Evolutionary conservation across 225 moss, liverwort and hornwort genomes (phyloP).

Genomic region (Polytrichum formosum): DNA sequence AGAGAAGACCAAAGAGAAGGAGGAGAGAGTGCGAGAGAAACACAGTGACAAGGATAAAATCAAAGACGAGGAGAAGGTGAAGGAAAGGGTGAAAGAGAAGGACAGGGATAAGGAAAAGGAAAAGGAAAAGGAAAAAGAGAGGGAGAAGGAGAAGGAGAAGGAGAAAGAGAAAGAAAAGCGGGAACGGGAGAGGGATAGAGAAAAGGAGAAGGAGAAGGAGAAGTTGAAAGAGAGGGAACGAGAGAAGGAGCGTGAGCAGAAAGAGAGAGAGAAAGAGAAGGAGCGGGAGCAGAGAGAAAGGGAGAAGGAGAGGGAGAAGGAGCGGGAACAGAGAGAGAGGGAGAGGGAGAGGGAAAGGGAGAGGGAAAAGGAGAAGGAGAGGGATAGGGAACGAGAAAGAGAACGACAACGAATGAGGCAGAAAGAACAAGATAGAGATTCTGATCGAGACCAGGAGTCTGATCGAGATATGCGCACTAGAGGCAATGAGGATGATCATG

Average conservation of each 20-base stretch:
- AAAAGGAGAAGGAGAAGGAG: constrained; percentile 43
- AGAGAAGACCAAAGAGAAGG: constrained; percentile 55
- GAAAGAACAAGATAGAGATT: constrained; percentile 38
- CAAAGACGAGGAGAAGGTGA: constrained; percentile 25
- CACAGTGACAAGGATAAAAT: constrained; percentile 27
- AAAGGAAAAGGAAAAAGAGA: constrained; percentile 35
- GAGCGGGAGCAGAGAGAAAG: constrained; percentile 20
- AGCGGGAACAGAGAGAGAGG: constrained; percentile 26
- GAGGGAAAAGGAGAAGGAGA: constrained; percentile 39
- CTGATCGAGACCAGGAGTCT: constrained; percentile 49
- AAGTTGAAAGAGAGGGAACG: constrained; percentile 30
- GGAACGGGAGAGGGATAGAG: constrained; percentile 50
- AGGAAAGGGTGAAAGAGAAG: constrained; percentile 28
- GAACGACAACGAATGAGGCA: constrained; percentile 40
- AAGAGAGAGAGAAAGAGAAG: constrained; percentile 40
- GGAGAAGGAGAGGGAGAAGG: constrained; percentile 37
- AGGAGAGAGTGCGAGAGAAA: constrained; percentile 43
- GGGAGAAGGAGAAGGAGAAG: constrained; percentile 29
- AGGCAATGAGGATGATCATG: constrained; percentile 43
- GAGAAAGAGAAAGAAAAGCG: constrained; percentile 23
- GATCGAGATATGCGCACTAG: constrained; percentile 44
- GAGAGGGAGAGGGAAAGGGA: constrained; percentile 41
- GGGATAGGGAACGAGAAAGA: constrained; percentile 43
- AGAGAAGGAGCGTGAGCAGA: constrained; percentile 36
- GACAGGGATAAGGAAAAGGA: constrained; percentile 55